Evolutionary conservation across 2,329 filamentous ascomycete species (phyloP).

Genomic region (Alternaria infectoria): DNA sequence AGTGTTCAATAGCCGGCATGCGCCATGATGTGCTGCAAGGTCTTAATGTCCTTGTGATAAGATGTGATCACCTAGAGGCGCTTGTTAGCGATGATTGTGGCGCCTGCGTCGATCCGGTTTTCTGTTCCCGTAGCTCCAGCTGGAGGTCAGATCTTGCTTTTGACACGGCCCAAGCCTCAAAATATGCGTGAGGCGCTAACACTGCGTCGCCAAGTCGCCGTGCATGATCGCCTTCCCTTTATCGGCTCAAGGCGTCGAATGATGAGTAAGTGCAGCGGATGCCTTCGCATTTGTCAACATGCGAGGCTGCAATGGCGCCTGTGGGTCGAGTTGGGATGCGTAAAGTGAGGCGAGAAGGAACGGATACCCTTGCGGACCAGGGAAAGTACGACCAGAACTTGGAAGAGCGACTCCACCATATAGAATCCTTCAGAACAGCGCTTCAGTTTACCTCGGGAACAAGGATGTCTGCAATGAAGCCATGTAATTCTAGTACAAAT

Average conservation of each 20-base stretch:
- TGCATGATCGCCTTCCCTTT: conserved; percentile 8
- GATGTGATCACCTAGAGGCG: conserved; percentile 12
- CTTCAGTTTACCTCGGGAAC: conserved; percentile 2
- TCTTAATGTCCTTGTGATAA: conserved; percentile 6
- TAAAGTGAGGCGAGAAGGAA: conserved; percentile 23
- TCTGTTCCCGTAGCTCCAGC: conserved; percentile 12
- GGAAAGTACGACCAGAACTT: neutral
- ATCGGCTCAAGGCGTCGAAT: conserved; percentile 7
- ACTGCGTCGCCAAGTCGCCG: conserved; percentile 6
- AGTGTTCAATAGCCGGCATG: conserved; percentile 12
- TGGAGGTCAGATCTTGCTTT: conserved; percentile 13
- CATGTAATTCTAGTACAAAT: conserved; percentile 24
- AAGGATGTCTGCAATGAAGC: conserved; percentile 19
- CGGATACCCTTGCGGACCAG: conserved; percentile 11
- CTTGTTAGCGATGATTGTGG: conserved; percentile 9
- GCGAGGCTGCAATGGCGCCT: conserved; percentile 21
- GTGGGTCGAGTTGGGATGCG: conserved; percentile 4
- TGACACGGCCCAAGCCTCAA: conserved; percentile 7
- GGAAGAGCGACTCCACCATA: conserved; percentile 13
- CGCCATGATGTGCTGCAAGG: conserved; percentile 18
- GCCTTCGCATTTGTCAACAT: conserved; percentile 8
- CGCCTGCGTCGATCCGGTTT: conserved; percentile 14
- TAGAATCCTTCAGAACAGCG: conserved; percentile 1
- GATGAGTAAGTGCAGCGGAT: neutral
- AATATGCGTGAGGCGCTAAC: conserved; percentile 5